Evolutionary conservation across 768 basidiomycete genomes (phyloP), one percentile per base, ranked within the genome.

Genomic region (Coprinopsis cinerea): DNA sequence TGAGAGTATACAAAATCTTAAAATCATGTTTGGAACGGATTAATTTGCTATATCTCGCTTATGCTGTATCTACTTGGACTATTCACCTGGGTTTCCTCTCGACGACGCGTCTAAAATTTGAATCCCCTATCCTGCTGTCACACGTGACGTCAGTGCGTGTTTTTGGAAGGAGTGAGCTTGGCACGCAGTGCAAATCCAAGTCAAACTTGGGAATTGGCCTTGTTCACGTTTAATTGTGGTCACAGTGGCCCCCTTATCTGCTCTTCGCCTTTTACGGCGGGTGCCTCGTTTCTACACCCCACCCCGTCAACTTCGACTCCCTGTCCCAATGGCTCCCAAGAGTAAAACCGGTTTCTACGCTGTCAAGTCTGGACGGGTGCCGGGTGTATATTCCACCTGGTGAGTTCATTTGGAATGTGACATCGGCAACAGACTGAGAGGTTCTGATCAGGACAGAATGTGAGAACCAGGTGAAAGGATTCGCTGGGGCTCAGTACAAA

Each of bases 1-100:
- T 1, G 86, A 89, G 61, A 86, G 86, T 53, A 66, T 92, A 4
- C 82, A 90, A 59, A 91, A 93, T 59, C 67, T 93, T 34, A 86
- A 85, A 61, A 79, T 85, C 47, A 90, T 87, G 77, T 86, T 88
- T 57, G 86, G 77, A 17, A 75, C 79, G 48, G 61, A 67, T 24
- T 50, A 44, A 34, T 20, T 7, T 27, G 2, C 2, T 4, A 24
- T 10, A 11, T 22, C 30, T 35, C 1, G 15, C 13, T 47, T 35
- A 47, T 35, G 18, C 34, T 35, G 7, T 47, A 35, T 47, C 36
- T 39, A 39, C 36, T n/a, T n/a, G 36, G 15, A 7, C 30, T 32
- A 32, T 15, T 32, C 30, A 32, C n/a, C n/a, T n/a, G n/a, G n/a
- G n/a, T n/a, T n/a, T n/a, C n/a, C n/a, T n/a, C n/a, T n/a, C n/a